Evolutionary conservation across 345 rosid genomes (phyloP).

Genomic region (Hibiscus syriacus): DNA sequence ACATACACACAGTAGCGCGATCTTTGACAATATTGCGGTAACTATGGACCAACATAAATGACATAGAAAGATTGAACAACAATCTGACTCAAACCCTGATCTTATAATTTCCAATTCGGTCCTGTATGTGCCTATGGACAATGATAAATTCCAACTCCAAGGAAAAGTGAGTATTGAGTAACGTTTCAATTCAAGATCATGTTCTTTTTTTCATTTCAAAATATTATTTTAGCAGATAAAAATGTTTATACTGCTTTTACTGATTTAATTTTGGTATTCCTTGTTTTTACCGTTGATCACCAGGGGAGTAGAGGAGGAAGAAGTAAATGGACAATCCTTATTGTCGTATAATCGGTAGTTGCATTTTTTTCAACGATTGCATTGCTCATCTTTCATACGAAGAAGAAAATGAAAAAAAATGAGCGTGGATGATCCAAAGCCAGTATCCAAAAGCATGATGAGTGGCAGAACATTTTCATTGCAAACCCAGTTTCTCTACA

Average conservation of each 20-base stretch:
- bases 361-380: conserved; percentile 18
- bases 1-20: conserved; percentile 53
- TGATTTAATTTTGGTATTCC: not conserved
- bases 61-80: conserved; percentile 28
- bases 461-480: conserved; percentile 26
- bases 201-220: not conserved
- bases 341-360: conserved; percentile 25
- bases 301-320: conserved; percentile 19
- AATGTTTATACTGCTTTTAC: not conserved
- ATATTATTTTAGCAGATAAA: too few relatives aligned
- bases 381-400: conserved; percentile 18
- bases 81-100: conserved; percentile 13
- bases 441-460: conserved; percentile 27
- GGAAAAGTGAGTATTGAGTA: conserved; percentile 23
- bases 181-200: not conserved
- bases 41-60: conserved; percentile 24
- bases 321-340: conserved; percentile 25
- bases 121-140: conserved; percentile 39
- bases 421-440: conserved; percentile 18
- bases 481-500: conserved; percentile 15
- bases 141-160: conserved; percentile 12
- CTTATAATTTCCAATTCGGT: conserved; percentile 32
- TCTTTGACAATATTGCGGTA: conserved; percentile 27
- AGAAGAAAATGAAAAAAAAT: conserved; percentile 15
- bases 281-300: conserved; percentile 2